These are phyloP conservation scores for Diplodia scrobiculata DNA, from an alignment of 2,329 filamentous ascomycete genomes.

Conservation along the genomic window DNA sequence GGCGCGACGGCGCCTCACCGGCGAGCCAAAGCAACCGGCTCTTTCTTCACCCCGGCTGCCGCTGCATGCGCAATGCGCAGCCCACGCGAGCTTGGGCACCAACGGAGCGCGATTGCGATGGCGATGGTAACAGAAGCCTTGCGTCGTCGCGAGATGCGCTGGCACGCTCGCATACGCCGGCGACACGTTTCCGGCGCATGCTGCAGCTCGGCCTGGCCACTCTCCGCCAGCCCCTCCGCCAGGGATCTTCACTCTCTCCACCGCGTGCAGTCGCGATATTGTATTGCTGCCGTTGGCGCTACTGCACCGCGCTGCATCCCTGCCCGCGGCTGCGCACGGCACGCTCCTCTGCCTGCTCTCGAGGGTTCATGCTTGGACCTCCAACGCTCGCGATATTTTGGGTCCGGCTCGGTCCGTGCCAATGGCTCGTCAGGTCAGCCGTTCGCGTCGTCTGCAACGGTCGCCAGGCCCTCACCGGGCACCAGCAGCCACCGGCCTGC, in stretches of 20 bases:
- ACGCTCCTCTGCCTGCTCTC: background rate
- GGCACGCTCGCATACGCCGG: slow-evolving; percentile 21
- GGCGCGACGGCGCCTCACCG: background rate
- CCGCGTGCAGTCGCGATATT: too few relatives aligned
- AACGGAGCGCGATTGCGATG: background rate
- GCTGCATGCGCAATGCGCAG: slow-evolving; percentile 20
- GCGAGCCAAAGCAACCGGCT: background rate
- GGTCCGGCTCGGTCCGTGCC: slow-evolving; percentile 24
- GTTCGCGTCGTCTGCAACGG: background rate
- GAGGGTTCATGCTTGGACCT: background rate
- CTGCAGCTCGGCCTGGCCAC: slow-evolving; percentile 6
- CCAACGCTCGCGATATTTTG: slow-evolving; percentile 1
- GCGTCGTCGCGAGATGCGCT: slow-evolving; percentile 17
- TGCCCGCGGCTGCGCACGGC: background rate
- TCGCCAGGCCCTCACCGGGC: background rate
- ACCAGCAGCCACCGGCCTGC: slow-evolving; percentile 3
- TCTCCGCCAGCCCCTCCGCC: background rate
- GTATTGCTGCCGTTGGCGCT: slow-evolving; percentile 9
- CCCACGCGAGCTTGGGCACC: slow-evolving; percentile 23
- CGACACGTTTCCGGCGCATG: slow-evolving; percentile 5
- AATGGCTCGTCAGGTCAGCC: slow-evolving; percentile 8
- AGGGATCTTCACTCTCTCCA: slow-evolving; percentile 2
- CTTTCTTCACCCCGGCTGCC: slow-evolving; percentile 20
- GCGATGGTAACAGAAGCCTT: background rate
- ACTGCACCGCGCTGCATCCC: slow-evolving; percentile 8